phyloP scores from a whole-genome alignment of 2,329 filamentous ascomycete genomes.

The Cordyceps pruinosa region DNA sequence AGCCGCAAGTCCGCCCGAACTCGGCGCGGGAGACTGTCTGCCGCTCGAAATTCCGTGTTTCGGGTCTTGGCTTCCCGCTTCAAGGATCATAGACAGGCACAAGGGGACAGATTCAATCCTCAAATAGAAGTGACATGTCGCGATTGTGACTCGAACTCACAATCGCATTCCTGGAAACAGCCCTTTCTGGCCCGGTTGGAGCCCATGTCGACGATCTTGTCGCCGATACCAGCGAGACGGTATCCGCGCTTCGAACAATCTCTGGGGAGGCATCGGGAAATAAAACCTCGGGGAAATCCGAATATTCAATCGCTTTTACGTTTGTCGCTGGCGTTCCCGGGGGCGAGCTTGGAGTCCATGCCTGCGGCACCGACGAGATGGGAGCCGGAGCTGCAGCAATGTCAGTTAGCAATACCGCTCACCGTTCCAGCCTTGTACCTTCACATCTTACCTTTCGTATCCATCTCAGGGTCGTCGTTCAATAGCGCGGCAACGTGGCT shows the following conservation, averaged over 20 bases:
- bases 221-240: neutral
- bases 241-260: neutral
- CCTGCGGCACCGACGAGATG: neutral
- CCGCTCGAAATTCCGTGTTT: too few species aligned
- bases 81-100: too few species aligned
- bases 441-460: neutral
- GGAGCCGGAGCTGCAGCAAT: neutral
- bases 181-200: neutral
- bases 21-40: too few species aligned
- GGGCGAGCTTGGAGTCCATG: neutral
- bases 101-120: too few species aligned
- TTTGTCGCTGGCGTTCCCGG: neutral
- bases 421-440: too few species aligned
- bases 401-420: neutral
- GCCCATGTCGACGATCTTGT: neutral
- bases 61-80: too few species aligned
- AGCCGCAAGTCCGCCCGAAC: too few species aligned
- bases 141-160: constrained; percentile 7
- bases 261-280: neutral
- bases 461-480: neutral
- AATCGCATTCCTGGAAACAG: neutral
- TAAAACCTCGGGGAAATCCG: constrained; percentile 1
- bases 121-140: constrained; percentile 1
- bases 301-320: neutral
- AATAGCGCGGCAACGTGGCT: neutral